Conservation (phyloP, 2,329 filamentous ascomycete genomes). For the Fusarium austroafricanum region DNA sequence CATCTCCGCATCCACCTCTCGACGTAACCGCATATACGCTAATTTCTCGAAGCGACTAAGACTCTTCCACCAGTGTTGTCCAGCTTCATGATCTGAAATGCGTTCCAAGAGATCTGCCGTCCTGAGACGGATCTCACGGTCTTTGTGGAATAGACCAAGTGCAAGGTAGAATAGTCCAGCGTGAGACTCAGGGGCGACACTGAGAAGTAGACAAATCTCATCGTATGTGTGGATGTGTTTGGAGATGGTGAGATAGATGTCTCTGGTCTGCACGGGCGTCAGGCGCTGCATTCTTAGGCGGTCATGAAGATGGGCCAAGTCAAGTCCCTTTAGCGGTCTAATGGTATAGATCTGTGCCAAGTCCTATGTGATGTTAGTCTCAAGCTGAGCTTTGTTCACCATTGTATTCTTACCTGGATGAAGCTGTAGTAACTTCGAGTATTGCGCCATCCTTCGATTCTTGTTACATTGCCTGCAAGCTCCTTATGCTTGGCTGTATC, state of each 20-base stretch:
- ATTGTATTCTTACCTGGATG: conserved; percentile 73
- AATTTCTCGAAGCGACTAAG: conserved; percentile 90
- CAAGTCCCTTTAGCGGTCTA: conserved; percentile 80
- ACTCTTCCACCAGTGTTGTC: conserved; percentile 90
- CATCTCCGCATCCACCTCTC: conserved; percentile 69
- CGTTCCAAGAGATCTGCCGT: conserved; percentile 85
- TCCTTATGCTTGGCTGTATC: conserved; percentile 84
- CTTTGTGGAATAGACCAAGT: conserved; percentile 91
- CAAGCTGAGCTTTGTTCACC: background rate
- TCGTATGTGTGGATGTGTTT: conserved; percentile 82
- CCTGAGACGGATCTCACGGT: conserved; percentile 79
- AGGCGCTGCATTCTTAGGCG: conserved; percentile 86
- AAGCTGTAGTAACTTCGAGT: conserved; percentile 96
- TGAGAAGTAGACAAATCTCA: conserved; percentile 85
- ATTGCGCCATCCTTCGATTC: conserved; percentile 97
- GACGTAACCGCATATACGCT: conserved; percentile 82
- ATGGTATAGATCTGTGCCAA: conserved; percentile 72
- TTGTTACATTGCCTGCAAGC: conserved; percentile 88
- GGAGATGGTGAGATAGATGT: conserved; percentile 85
- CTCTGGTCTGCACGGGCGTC: conserved; percentile 77
- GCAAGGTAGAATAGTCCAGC: conserved; percentile 91
- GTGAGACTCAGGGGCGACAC: conserved; percentile 85
- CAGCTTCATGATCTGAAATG: conserved; percentile 87
- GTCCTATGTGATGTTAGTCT: conserved; percentile 60
- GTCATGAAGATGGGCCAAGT: conserved; percentile 93